Base-by-base conservation (phyloP, 2,329 filamentous ascomycete genomes). In the Fusarium dimerum region DNA sequence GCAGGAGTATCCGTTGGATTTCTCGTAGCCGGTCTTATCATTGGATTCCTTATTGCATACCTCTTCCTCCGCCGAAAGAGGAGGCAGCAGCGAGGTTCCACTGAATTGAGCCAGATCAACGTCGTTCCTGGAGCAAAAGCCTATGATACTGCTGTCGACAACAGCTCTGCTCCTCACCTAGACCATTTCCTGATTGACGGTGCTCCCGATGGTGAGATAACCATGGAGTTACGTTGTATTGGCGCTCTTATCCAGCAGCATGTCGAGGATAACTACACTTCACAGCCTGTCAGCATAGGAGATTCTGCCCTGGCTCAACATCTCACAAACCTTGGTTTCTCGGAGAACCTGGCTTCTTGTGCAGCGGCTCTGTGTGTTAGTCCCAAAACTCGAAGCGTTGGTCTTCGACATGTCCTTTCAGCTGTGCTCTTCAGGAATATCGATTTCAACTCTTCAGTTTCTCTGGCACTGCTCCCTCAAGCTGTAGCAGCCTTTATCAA, bases 261-360 rank as follows among this genome's bases (percentile, higher is more conserved):
- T 52, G 70, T 75, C 39, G 68, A 76, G 48, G 69, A 63, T 47
- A 59, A 75, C 45, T 77, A 77, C 45, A 71, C 74, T 48, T 43
- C 56, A 1, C 52, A 65, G 0, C 62, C 63, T 1, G 51, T 71
- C 5, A 51, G 61, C 1, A 40, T 43, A 5, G 60, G 57, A 49
- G 9, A 45, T 1, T 50, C 51, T 12, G 43, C 50, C 3, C 59
- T 74, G 8, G 57, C n/a, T 38, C 62, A 18, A 43, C 50, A 52
- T 3, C 57, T 74, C 3, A 30, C 40, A 2, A 47, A 60, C 17
- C 55, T 73, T 10, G 68, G 70, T 8, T 52, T 73, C 26, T 42
- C 52, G 40, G 36, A 40, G 5, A 26, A 45, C 1, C 56, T 52
- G 16, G 51, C 48, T 3, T 36, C 63, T 7, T 48, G 45, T 8